Conservation (phyloP, 345 rosid species). For the Barbarea vulgaris region DNA sequence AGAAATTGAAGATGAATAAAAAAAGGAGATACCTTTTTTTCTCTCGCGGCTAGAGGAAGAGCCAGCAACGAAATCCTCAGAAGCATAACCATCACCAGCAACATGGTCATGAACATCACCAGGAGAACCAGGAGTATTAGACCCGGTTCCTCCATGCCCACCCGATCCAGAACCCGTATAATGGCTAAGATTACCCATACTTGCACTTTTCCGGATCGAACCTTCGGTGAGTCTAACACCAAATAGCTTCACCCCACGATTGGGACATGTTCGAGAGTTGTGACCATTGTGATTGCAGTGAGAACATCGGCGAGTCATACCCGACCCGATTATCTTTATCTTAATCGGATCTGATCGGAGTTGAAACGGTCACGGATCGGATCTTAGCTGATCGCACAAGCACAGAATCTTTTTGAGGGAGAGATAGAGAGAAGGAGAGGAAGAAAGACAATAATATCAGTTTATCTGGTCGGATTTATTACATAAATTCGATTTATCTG, state of each 20-base stretch:
- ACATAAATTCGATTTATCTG: slow-evolving; percentile 22
- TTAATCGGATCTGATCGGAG: slow-evolving; percentile 39
- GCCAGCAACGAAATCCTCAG: slow-evolving; percentile 94
- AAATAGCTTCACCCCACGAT: slow-evolving; percentile 90
- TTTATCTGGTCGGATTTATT: slow-evolving; percentile 43
- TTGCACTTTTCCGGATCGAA: slow-evolving; percentile 92
- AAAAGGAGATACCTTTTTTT: slow-evolving; percentile 68
- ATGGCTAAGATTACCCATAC: slow-evolving; percentile 90
- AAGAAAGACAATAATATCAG: slow-evolving; percentile 40
- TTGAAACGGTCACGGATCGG: slow-evolving; percentile 36
- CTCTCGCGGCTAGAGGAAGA: slow-evolving; percentile 92
- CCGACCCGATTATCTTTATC: slow-evolving; percentile 6
- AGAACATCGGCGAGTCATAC: slow-evolving; percentile 95
- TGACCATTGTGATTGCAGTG: slow-evolving; percentile 99
- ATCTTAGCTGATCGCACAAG: slow-evolving; percentile 41
- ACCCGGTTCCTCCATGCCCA: slow-evolving; percentile 46
- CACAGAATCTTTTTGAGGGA: slow-evolving; percentile 36
- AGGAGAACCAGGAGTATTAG: slow-evolving; percentile 64
- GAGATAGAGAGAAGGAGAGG: background rate
- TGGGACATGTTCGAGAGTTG: slow-evolving; percentile 97
- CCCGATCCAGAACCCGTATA: slow-evolving; percentile 60
- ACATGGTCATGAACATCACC: slow-evolving; percentile 67
- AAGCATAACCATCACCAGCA: slow-evolving; percentile 80
- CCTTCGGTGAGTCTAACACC: slow-evolving; percentile 97
- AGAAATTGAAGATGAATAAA: background rate